Conservation (phyloP, 306 rosid species). For the Casuarina equisetifolia region DNA sequence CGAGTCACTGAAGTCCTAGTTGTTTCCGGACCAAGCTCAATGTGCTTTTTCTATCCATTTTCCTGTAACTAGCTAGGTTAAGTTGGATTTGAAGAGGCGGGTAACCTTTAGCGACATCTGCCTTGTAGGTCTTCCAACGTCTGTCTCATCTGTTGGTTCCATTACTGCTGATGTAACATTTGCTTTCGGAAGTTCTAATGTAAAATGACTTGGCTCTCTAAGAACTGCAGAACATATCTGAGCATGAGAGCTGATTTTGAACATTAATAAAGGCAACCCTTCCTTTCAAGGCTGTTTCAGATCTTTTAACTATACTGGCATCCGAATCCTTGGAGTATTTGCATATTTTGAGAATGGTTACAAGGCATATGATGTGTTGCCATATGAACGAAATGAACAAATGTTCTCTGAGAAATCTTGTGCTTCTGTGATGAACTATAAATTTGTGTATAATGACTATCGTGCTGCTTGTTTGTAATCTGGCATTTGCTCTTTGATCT, state of each 20-base stretch:
- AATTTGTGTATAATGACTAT: too few relatives aligned
- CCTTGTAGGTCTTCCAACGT: conserved; percentile 30
- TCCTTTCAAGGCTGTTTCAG: neutral
- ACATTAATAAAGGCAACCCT: conserved; percentile 17
- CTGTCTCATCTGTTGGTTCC: conserved; percentile 51
- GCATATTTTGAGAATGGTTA: neutral
- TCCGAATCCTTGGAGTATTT: neutral
- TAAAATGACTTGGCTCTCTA: conserved; percentile 8
- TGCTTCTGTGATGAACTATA: too few relatives aligned
- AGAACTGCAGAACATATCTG: neutral
- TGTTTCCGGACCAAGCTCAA: conserved; percentile 27
- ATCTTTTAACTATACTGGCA: neutral
- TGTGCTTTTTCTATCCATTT: conserved; percentile 22
- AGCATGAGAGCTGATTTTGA: conserved; percentile 19
- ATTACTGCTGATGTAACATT: conserved; percentile 38
- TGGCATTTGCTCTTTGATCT: too few relatives aligned
- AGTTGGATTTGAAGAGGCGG: conserved; percentile 26
- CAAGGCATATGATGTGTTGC: neutral
- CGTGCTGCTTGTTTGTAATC: too few relatives aligned
- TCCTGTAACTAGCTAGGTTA: conserved; percentile 29
- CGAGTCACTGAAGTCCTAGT: conserved; percentile 11
- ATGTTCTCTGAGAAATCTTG: too few relatives aligned
- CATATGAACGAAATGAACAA: too few relatives aligned
- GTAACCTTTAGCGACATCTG: conserved; percentile 32
- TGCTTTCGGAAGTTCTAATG: conserved; percentile 16